phyloP scores from a whole-genome alignment of 805 yeast genomes.

The Wickerhamiella allomyrinae region DNA sequence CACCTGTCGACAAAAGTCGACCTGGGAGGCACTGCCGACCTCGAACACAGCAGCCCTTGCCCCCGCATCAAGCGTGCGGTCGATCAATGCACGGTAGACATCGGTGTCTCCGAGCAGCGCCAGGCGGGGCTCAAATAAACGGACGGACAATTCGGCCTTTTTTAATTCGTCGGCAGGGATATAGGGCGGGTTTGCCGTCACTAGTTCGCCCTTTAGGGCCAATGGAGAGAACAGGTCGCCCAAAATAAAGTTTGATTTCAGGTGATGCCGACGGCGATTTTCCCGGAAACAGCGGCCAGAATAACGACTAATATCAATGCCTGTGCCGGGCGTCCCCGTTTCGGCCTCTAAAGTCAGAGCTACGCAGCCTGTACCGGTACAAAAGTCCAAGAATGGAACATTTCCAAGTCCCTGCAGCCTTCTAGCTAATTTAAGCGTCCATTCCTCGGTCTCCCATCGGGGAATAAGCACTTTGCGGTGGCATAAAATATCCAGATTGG shows the following conservation, averaged over 20 bases:
- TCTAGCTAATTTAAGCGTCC: slow-evolving; percentile 39
- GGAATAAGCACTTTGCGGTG: slow-evolving; percentile 65
- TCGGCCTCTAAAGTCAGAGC: slow-evolving; percentile 17
- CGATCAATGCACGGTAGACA: slow-evolving; percentile 46
- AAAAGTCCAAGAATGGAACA: slow-evolving; percentile 44
- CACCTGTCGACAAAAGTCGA: slow-evolving; percentile 25
- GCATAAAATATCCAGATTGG: slow-evolving; percentile 46
- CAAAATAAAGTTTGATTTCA: slow-evolving; percentile 3
- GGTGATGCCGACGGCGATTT: slow-evolving; percentile 10
- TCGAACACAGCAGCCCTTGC: slow-evolving; percentile 62
- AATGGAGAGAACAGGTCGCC: slow-evolving; percentile 7
- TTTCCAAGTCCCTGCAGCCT: slow-evolving; percentile 4
- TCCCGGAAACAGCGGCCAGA: slow-evolving; percentile 32
- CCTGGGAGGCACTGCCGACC: slow-evolving; percentile 52
- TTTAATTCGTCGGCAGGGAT: slow-evolving; percentile 38
- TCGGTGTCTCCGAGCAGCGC: slow-evolving; percentile 73
- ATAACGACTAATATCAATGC: slow-evolving; percentile 37
- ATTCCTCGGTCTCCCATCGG: slow-evolving; percentile 90
- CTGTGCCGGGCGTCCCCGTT: slow-evolving; percentile 43
- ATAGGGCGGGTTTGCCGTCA: slow-evolving; percentile 89
- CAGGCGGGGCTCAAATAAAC: slow-evolving; percentile 52
- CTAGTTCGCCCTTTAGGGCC: slow-evolving; percentile 29
- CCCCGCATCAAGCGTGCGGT: slow-evolving; percentile 28
- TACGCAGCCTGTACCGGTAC: slow-evolving; percentile 86
- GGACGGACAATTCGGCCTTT: slow-evolving; percentile 48